Conservation (phyloP, 202 grass and related monocot genomes). For the Bolboschoenoplectus hybrid region DNA sequence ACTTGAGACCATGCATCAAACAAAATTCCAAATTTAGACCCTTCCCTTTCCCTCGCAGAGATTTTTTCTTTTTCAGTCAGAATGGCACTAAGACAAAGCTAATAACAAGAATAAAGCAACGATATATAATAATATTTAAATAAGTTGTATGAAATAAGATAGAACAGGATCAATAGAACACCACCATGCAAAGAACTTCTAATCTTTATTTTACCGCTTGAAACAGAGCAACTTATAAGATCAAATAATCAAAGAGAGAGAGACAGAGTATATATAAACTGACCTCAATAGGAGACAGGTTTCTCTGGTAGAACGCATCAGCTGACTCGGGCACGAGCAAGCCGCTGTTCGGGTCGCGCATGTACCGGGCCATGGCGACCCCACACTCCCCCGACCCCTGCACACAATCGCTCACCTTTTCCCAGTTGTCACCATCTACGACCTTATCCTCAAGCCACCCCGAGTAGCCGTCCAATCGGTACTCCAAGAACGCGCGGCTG, state of each 20-base stretch:
- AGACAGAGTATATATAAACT: slow-evolving; percentile 1
- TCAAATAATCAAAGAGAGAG: not conserved
- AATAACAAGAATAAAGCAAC: not conserved
- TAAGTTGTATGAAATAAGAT: not conserved
- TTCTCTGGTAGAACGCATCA: slow-evolving; percentile 46
- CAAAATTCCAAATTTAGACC: slow-evolving; percentile 1
- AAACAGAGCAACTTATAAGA: not conserved
- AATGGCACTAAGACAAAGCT: not conserved
- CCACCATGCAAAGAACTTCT: not conserved
- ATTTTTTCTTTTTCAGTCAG: slow-evolving; percentile 16
- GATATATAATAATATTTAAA: not conserved
- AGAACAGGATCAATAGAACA: slow-evolving; percentile 5
- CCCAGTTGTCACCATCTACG: slow-evolving; percentile 38
- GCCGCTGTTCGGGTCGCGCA: slow-evolving; percentile 37
- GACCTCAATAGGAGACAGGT: slow-evolving; percentile 49
- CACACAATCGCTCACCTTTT: slow-evolving; percentile 37
- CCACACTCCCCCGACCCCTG: slow-evolving; percentile 15
- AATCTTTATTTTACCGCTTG: not conserved
- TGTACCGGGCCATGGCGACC: slow-evolving; percentile 29
- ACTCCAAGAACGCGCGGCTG: slow-evolving; percentile 41
- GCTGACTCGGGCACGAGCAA: slow-evolving; percentile 42
- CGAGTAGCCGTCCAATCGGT: slow-evolving; percentile 41
- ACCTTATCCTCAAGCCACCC: slow-evolving; percentile 44
- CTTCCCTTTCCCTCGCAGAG: not conserved
- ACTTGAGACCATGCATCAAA: not conserved